These are phyloP conservation scores for Leccinum subrobustum DNA, from an alignment of 1,284 basidiomycete genomes.

Conservation along the genomic window DNA sequence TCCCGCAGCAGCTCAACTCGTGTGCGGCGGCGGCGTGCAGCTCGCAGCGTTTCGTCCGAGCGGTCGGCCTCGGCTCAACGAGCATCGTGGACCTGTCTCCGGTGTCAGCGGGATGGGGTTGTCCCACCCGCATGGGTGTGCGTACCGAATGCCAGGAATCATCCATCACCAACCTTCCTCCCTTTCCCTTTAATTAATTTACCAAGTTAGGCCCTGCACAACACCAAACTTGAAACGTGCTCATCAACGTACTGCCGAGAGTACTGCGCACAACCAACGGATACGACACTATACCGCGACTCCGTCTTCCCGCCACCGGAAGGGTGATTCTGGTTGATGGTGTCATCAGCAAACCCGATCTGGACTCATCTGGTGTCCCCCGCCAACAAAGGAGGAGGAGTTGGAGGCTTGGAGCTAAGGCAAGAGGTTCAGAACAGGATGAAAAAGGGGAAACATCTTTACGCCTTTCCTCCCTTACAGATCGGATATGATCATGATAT, in stretches of 20 bases:
- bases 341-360: background rate
- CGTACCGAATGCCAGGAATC: background rate
- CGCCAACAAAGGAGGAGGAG: background rate
- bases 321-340: background rate
- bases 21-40: background rate
- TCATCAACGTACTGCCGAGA: background rate
- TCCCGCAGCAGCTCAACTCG: background rate
- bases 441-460: background rate
- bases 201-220: background rate
- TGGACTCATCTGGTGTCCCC: background rate
- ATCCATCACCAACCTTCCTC: background rate
- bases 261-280: constrained; percentile 1
- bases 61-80: background rate
- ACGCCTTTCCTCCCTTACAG: background rate
- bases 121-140: background rate
- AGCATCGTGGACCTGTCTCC: background rate
- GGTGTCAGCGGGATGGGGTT: background rate
- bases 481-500: background rate
- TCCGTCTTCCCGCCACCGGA: background rate
- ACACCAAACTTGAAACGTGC: background rate
- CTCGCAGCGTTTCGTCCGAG: background rate
- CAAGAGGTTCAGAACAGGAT: background rate
- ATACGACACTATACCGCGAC: background rate
- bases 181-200: background rate
- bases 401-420: too few relatives aligned